phyloP scores from a whole-genome alignment of 177 flowering plant genomes.

The Telopea speciosissima region DNA sequence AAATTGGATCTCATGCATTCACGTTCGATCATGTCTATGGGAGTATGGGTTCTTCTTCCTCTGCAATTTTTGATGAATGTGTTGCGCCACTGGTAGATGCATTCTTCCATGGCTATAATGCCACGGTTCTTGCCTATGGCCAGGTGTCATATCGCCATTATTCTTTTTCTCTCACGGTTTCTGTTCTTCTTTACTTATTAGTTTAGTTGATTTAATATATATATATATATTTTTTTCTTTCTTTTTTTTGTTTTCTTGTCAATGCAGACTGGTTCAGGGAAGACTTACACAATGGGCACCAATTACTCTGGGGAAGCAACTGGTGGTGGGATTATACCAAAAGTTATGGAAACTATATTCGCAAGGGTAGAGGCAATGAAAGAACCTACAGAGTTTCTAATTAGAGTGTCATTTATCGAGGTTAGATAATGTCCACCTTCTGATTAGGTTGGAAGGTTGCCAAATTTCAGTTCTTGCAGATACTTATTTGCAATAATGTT shows the following conservation, averaged over 20 bases:
- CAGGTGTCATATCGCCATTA: conserved; percentile 43
- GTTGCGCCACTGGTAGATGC: conserved; percentile 88
- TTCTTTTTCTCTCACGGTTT: not conserved
- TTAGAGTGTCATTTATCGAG: conserved; percentile 94
- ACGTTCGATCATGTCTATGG: conserved; percentile 86
- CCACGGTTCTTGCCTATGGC: conserved; percentile 94
- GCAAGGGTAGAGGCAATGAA: conserved; percentile 46
- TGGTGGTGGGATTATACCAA: conserved; percentile 65
- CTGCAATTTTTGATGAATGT: conserved; percentile 52
- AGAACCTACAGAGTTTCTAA: conserved; percentile 55
- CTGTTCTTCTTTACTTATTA: not conserved
- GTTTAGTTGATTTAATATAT: not conserved
- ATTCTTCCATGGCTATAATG: conserved; percentile 84
- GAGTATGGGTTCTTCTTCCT: conserved; percentile 33
- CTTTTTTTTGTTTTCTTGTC: too few relatives aligned
- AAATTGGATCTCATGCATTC: conserved; percentile 83
- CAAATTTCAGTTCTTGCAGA: not conserved
- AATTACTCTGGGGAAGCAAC: conserved; percentile 62
- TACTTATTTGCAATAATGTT: not conserved
- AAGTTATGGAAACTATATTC: conserved; percentile 76
- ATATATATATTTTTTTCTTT: too few relatives aligned
- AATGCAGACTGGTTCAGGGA: conserved; percentile 88
- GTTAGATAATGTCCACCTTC: conserved; percentile 22
- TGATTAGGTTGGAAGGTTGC: not conserved
- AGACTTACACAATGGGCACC: conserved; percentile 98